Evolutionary conservation across 2,329 filamentous ascomycete species (phyloP).

Genomic region (Reticulascus tulasneorum): DNA sequence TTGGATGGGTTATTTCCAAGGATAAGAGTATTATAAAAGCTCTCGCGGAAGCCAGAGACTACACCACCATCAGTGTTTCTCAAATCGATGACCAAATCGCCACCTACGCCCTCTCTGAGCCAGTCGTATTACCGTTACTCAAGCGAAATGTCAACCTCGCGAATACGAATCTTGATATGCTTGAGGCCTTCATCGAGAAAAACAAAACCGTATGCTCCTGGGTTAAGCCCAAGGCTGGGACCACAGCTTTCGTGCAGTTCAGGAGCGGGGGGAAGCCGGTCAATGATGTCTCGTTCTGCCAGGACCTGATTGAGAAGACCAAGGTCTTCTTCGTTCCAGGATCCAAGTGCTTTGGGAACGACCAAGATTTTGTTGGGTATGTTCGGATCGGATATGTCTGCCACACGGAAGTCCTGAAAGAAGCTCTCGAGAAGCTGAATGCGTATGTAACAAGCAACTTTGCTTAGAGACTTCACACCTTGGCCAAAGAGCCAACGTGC

Average conservation of each 20-base stretch:
- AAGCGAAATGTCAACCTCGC: constrained; percentile 63
- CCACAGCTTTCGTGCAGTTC: constrained; percentile 74
- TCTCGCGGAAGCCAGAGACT: constrained; percentile 66
- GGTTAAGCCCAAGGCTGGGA: constrained; percentile 73
- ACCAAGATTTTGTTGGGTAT: constrained; percentile 65
- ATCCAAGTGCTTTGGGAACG: constrained; percentile 65
- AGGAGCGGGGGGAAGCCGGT: constrained; percentile 56
- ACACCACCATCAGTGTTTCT: constrained; percentile 84
- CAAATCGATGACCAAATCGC: constrained; percentile 77
- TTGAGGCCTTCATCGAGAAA: constrained; percentile 65
- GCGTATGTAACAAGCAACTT: constrained; percentile 29
- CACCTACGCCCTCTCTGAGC: constrained; percentile 62
- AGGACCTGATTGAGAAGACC: constrained; percentile 61
- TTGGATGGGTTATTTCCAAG: constrained; percentile 78
- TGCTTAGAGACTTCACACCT: no score
- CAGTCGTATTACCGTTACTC: constrained; percentile 36
- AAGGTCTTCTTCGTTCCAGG: constrained; percentile 75
- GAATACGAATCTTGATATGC: constrained; percentile 59
- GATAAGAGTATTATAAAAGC: constrained; percentile 56
- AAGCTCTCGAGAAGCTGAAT: constrained; percentile 53
- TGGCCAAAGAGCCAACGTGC: no score
- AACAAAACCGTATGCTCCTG: constrained; percentile 63
- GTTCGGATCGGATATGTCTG: constrained; percentile 75
- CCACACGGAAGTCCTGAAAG: constrained; percentile 63
- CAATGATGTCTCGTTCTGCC: constrained; percentile 69